Evolutionary conservation across 1,139 yeast genomes (phyloP).

Genomic region (Entelexis paramagnoliae): DNA sequence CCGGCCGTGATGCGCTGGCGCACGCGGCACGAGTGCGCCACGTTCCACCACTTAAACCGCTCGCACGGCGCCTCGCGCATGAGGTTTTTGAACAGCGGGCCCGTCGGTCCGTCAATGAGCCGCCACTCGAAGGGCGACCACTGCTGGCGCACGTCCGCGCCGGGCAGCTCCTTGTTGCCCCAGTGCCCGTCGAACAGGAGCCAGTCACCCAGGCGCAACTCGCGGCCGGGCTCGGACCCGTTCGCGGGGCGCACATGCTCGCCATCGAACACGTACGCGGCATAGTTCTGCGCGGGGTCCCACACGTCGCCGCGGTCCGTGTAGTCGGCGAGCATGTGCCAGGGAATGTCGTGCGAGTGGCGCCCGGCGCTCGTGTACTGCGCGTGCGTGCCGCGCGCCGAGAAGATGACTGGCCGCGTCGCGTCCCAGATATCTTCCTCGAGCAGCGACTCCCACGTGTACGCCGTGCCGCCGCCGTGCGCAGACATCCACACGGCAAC

Average conservation of each 20-base stretch:
- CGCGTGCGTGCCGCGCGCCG: constrained; percentile 95
- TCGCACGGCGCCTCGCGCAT: constrained; percentile 65
- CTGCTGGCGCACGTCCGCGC: constrained; percentile 64
- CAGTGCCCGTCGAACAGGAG: constrained; percentile 69
- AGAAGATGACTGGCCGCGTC: constrained; percentile 62
- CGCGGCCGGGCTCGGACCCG: constrained; percentile 44
- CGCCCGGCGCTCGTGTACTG: constrained; percentile 95
- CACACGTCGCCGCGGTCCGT: constrained; percentile 92
- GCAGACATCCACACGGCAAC: constrained; percentile 97
- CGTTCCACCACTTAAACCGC: constrained; percentile 75
- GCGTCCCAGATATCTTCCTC: constrained; percentile 40
- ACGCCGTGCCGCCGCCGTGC: constrained; percentile 95
- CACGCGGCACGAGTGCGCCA: constrained; percentile 63
- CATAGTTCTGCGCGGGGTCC: constrained; percentile 77
- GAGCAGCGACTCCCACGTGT: constrained; percentile 63
- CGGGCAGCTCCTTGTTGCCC: constrained; percentile 71
- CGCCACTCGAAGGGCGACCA: constrained; percentile 86
- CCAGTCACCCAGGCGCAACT: constrained; percentile 64
- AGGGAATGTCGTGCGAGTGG: constrained; percentile 90
- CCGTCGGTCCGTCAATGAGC: constrained; percentile 84
- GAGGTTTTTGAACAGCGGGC: constrained; percentile 74
- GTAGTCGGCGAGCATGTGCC: constrained; percentile 79
- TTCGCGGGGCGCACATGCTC: constrained; percentile 34
- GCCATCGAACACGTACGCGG: constrained; percentile 74
- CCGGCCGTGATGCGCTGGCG: constrained; percentile 69